Conservation (phyloP, 2,329 filamentous ascomycete species). For the Colletotrichum eleusines region DNA sequence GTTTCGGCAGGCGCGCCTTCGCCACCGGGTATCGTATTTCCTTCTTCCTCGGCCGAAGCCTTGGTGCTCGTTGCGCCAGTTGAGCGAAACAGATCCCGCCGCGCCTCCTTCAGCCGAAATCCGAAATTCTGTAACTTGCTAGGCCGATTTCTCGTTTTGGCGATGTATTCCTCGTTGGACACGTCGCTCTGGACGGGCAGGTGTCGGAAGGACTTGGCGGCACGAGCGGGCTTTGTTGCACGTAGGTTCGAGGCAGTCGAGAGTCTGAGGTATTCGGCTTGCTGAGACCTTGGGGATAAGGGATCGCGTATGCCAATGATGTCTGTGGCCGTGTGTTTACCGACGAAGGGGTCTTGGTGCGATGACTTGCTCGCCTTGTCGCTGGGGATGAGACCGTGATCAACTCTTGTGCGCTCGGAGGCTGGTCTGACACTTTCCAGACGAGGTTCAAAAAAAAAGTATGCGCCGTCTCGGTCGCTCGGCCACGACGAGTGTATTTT, state of each 20-base stretch:
- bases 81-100: neutral
- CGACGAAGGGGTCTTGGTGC: neutral
- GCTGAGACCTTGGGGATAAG: neutral
- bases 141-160: neutral
- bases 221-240: neutral
- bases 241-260: neutral
- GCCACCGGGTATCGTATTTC: neutral
- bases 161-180: neutral
- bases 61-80: neutral
- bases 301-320: neutral
- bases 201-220: neutral
- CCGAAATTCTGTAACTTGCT: neutral
- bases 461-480: neutral
- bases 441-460: neutral
- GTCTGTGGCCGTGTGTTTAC: neutral
- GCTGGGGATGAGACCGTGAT: neutral
- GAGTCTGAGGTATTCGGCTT: conserved; percentile 9
- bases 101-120: neutral
- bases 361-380: neutral
- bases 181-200: neutral
- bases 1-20: neutral
- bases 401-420: neutral
- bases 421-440: neutral
- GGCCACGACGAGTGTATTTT: neutral
- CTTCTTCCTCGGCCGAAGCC: neutral